Percentiles rank a stretch among this genome's conserved stretches.
These are phyloP conservation scores for Echinochloa phyllopogon DNA, from an alignment of 176 grass and related monocot genomes.

Conservation along the genomic window DNA sequence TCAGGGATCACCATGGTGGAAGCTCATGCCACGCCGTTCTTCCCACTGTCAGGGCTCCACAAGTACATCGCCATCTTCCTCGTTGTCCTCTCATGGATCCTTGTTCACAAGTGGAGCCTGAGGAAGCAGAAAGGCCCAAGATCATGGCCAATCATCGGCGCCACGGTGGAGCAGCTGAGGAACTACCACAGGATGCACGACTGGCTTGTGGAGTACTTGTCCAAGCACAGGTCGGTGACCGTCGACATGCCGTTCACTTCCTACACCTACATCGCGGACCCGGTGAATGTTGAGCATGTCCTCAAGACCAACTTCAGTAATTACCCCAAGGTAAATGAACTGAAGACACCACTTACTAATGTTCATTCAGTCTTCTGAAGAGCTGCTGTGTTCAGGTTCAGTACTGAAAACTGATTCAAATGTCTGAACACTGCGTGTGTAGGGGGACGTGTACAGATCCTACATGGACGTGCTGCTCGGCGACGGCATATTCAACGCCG, in stretches of 20 bases:
- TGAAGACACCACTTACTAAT: not conserved
- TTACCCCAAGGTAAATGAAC: constrained; percentile 83
- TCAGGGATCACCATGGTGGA: constrained; percentile 58
- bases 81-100: constrained; percentile 61
- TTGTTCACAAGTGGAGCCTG: constrained; percentile 75
- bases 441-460: constrained; percentile 77
- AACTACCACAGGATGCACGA: constrained; percentile 96
- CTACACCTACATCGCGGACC: constrained; percentile 96
- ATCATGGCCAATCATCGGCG: constrained; percentile 85
- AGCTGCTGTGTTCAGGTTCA: not conserved
- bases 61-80: constrained; percentile 57
- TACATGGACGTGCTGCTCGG: constrained; percentile 95
- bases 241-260: constrained; percentile 90
- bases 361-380: constrained; percentile 10
- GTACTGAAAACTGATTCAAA: not conserved
- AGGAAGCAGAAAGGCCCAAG: constrained; percentile 69
- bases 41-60: constrained; percentile 46
- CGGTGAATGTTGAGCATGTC: constrained; percentile 82
- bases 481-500: constrained; percentile 92
- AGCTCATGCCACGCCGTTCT: constrained; percentile 39
- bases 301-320: constrained; percentile 94
- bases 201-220: constrained; percentile 79
- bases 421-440: constrained; percentile 33
- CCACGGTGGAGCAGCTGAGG: constrained; percentile 79
- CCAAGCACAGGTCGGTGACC: constrained; percentile 58